Evolutionary conservation across 2,329 filamentous ascomycete species (phyloP).

Genomic region (Orbilia quercus): DNA sequence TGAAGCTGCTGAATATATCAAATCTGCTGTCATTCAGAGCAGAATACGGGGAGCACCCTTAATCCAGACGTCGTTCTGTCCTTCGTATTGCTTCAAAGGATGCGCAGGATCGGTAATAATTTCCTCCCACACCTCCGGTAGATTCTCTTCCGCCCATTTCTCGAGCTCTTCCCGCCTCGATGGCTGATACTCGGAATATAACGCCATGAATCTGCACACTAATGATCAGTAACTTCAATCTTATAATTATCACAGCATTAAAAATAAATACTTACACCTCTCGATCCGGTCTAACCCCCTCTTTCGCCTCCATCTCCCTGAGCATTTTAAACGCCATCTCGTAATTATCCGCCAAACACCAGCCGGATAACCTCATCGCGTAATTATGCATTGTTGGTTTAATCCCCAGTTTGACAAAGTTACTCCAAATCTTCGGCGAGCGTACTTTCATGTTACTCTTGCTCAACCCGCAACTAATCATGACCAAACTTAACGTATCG

Average conservation of each 20-base stretch:
- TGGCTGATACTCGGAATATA: constrained; percentile 53
- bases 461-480: constrained; percentile 78
- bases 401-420: constrained; percentile 79
- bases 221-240: not conserved
- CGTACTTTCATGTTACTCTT: constrained; percentile 69
- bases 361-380: constrained; percentile 78
- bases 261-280: constrained; percentile 72
- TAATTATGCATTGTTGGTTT: constrained; percentile 79
- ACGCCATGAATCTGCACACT: constrained; percentile 43
- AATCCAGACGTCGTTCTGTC: constrained; percentile 22
- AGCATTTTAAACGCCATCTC: constrained; percentile 76
- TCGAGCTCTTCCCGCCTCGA: constrained; percentile 77
- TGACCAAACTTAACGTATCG: constrained; percentile 80
- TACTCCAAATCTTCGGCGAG: constrained; percentile 76
- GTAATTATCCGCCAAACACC: constrained; percentile 78
- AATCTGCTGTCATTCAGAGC: not conserved
- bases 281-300: constrained; percentile 74
- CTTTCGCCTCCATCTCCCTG: constrained; percentile 73
- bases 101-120: constrained; percentile 66
- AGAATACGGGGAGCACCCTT: constrained; percentile 40
- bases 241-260: constrained; percentile 4
- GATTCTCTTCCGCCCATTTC: constrained; percentile 76
- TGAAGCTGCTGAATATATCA: not conserved
- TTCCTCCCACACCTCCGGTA: constrained; percentile 76
- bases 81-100: constrained; percentile 46